Conservation (phyloP, 176 grass and related monocot species). For the Musa itinerans region DNA sequence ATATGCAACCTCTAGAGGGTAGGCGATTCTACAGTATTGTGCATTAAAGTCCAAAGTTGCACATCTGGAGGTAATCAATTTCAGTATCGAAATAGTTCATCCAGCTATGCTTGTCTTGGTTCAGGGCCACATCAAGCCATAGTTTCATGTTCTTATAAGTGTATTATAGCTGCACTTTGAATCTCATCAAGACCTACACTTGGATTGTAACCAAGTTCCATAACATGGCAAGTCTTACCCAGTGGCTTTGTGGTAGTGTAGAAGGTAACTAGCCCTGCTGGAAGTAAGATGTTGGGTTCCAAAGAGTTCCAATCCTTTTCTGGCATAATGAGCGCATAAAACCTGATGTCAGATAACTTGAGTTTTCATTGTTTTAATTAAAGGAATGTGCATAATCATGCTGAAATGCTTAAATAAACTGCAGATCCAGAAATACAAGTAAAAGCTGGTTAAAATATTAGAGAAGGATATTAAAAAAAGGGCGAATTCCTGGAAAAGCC, state of each 20-base stretch:
- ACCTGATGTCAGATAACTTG: neutral
- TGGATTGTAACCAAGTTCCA: slow-evolving; percentile 87
- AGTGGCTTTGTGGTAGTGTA: slow-evolving; percentile 82
- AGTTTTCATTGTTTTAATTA: too few relatives aligned
- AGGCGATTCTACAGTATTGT: neutral
- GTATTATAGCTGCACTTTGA: slow-evolving; percentile 52
- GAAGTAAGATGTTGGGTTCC: slow-evolving; percentile 49
- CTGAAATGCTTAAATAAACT: too few relatives aligned
- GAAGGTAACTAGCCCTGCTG: slow-evolving; percentile 72
- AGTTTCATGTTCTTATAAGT: slow-evolving; percentile 98
- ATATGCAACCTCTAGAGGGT: neutral
- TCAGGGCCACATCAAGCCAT: slow-evolving; percentile 92
- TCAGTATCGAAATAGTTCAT: slow-evolving; percentile 86
- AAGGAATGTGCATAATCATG: too few relatives aligned
- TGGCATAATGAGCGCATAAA: slow-evolving; percentile 13
- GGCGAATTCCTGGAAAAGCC: too few relatives aligned
- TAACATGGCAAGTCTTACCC: slow-evolving; percentile 84
- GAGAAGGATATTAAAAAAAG: too few relatives aligned
- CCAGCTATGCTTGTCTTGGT: slow-evolving; percentile 91
- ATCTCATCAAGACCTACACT: slow-evolving; percentile 76
- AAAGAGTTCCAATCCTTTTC: slow-evolving; percentile 75
- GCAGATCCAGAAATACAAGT: too few relatives aligned
- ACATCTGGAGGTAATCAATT: slow-evolving; percentile 80
- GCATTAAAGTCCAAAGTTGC: slow-evolving; percentile 76
- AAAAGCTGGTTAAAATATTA: too few relatives aligned